phyloP scores from a whole-genome alignment of 225 moss, liverwort and hornwort species.

The Pleurozium schreberi region DNA sequence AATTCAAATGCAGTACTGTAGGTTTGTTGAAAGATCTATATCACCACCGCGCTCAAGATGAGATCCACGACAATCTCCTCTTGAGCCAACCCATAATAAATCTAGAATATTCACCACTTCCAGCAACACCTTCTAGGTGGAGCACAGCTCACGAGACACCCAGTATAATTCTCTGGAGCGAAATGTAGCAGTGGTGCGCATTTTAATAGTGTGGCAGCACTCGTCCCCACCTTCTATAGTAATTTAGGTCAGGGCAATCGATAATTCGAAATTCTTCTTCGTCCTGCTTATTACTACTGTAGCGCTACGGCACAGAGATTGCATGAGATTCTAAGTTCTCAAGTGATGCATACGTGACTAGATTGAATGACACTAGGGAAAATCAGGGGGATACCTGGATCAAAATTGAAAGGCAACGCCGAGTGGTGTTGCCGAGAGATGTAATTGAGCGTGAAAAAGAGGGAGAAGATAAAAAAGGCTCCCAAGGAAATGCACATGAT shows the following conservation, averaged over 20 bases:
- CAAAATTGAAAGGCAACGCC: not conserved
- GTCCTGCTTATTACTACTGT: not conserved
- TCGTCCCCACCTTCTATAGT: not conserved
- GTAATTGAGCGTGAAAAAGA: not conserved
- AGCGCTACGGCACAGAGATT: not conserved
- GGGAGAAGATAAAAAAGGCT: not conserved
- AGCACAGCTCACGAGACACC: not conserved
- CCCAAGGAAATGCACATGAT: slow-evolving; percentile 17
- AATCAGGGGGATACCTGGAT: not conserved
- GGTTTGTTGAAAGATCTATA: not conserved
- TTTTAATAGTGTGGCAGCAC: not conserved
- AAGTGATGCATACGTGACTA: not conserved
- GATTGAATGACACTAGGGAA: not conserved
- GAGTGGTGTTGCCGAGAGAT: not conserved
- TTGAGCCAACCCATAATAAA: not conserved
- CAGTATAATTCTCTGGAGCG: not conserved
- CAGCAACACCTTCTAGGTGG: not conserved
- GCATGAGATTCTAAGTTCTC: not conserved
- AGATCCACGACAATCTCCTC: not conserved
- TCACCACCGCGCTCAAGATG: not conserved
- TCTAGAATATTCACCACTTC: not conserved
- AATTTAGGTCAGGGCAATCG: not conserved
- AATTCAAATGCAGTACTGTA: not conserved
- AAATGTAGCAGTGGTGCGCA: not conserved
- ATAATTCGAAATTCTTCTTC: not conserved